These are phyloP conservation scores for Thermochaetoides dissita DNA, from an alignment of 2,329 filamentous ascomycete species.

Conservation along the genomic window DNA sequence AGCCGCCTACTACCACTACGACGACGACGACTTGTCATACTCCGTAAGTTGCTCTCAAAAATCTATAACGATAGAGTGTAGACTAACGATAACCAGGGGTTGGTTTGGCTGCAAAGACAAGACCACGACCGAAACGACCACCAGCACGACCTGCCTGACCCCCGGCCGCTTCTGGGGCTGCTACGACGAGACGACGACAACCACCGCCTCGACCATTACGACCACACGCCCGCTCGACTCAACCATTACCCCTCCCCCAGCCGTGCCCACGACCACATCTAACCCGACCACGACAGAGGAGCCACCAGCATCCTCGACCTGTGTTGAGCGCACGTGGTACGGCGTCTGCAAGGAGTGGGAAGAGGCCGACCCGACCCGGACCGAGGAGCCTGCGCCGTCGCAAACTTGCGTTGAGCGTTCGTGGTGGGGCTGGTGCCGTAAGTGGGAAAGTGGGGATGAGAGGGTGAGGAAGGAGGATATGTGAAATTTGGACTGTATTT, in stretches of 20 bases:
- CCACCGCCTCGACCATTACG: slow-evolving; percentile 11
- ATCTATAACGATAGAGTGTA: neutral
- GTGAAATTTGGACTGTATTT: slow-evolving; percentile 7
- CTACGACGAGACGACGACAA: slow-evolving; percentile 24
- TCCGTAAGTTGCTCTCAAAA: slow-evolving; percentile 26
- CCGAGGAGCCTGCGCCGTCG: slow-evolving; percentile 3
- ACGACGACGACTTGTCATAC: slow-evolving; percentile 27
- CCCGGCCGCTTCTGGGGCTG: slow-evolving; percentile 47
- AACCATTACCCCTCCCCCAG: slow-evolving; percentile 16
- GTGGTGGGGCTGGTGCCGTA: slow-evolving; percentile 14
- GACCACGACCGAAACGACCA: slow-evolving; percentile 23
- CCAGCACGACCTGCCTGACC: slow-evolving; percentile 30
- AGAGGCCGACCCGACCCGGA: neutral
- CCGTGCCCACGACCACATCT: slow-evolving; percentile 18
- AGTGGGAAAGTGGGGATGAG: slow-evolving; percentile 9
- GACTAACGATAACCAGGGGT: slow-evolving; percentile 28
- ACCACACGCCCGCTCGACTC: slow-evolving; percentile 14
- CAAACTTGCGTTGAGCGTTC: slow-evolving; percentile 8
- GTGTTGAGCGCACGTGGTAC: slow-evolving; percentile 13
- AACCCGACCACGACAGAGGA: slow-evolving; percentile 15
- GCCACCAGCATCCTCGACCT: neutral
- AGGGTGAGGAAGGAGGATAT: slow-evolving; percentile 10
- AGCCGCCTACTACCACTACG: slow-evolving; percentile 29
- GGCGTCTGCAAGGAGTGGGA: slow-evolving; percentile 14
- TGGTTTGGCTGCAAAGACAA: slow-evolving; percentile 54